Base-by-base conservation (phyloP, 176 grass and related monocot genomes). In the Puya raimondii region DNA sequence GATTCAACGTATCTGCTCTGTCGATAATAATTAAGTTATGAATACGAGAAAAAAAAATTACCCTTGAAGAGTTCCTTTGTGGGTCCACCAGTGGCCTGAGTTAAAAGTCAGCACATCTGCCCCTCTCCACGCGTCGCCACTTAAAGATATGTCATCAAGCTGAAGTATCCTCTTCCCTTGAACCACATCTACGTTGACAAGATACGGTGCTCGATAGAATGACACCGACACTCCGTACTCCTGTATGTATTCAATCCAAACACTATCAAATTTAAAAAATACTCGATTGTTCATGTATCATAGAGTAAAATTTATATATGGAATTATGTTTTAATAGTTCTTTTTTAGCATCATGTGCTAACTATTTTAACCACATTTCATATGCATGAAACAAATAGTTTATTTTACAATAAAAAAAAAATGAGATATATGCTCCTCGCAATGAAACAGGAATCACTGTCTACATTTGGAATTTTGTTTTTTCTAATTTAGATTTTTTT, bases 51-150 rank as follows among this genome's bases (percentile, higher is more conserved):
- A 6, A 66, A 23, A 11, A 11, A n/a, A 50, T 14, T 64, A 85
- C 94, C 94, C 94, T 70, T 88, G 86, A 48, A 92, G 72, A 53
- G 82, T 4, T 72, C 94, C 89, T 74, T 68, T 88, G 80, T 97
- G 94, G 49, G 94, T 97, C 94, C 94, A 93, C 94, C 94, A 90
- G 78, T 93, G 94, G 78, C 89, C 89, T 76, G 94, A 97, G 66
- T 97, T 97, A 76, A 97, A 97, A 47, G 74, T 85, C 56, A 97
- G 71, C 49, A 97, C 85, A 74, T 97, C 89, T 58, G 82, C 89
- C 68, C n/a, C 87, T 80, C 53, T 88, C 89, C 94, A 97, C 59
- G 82, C 68, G 20, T 85, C 57, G 72, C 70, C 84, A 79, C 93
- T 97, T 23, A 10, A 65, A n/a, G 89, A 72, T 79, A 97, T 71